Evolutionary conservation across 2,329 filamentous ascomycete genomes (phyloP), one percentile per base, ranked within the genome.

Genomic region (Colletotrichum eremochloae): DNA sequence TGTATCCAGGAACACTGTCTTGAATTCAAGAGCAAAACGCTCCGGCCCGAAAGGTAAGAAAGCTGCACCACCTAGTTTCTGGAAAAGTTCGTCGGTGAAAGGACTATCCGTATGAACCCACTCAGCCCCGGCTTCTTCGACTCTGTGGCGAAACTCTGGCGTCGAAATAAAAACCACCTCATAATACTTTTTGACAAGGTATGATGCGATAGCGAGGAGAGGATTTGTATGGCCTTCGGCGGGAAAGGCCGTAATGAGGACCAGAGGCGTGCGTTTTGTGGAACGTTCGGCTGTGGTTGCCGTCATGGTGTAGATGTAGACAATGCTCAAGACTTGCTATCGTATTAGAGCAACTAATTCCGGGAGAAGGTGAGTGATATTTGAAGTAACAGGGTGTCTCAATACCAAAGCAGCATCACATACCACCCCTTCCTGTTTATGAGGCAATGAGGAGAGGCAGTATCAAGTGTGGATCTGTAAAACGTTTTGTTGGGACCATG

Each of bases 151-250:
- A 72, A 81, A 82, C 1, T 74, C 65, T 0, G 72, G 72, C 3
- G 79, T 77, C 1, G 78, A 77, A 4, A 84, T 77, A 70, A 84
- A 82, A 0, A 79, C 81, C 2, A 84, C 78, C 5, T 82, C 78
- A 71, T 84, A 84, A 3, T 81, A 82, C 6, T 78, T 74, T n/a
- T 76, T 70, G 3, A 81, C 76, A 7, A 84, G 73, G 18, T 76
- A 74, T 1, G 74, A 73, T 3, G 81, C 80, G 14, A 84, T 76
- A n/a, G 73, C 68, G 5, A 80, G 53, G 1, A 78, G 50, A 4
- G 77, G 77, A 4, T 60, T 65, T 1, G 61, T 71, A 50, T 79
- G 78, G 3, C 78, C 77, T 14, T 75, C 71, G 1, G 57, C 63
- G 0, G 77, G 75, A 4, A 71, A 73, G 6, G 75, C 70, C 36